A percentile compares a stretch with the other conserved stretches of the same genome.
phyloP scores from a whole-genome alignment of 441 rosid genomes.

The Corymbia citriodora region DNA sequence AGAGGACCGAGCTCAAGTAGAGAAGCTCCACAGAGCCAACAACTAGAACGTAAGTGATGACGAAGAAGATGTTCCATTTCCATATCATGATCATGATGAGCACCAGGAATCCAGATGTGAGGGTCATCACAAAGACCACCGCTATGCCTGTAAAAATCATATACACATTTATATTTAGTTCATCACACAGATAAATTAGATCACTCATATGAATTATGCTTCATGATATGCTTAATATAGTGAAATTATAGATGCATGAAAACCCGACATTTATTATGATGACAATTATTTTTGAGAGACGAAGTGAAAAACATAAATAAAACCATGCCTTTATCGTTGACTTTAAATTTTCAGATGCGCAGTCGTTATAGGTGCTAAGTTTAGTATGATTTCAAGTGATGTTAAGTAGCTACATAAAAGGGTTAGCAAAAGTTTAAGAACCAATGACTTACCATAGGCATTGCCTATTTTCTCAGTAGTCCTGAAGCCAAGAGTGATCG shows the following conservation, averaged over 20 bases:
- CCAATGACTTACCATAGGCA: conserved; percentile 37
- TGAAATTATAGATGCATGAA: background rate
- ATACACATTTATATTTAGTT: background rate
- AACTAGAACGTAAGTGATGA: conserved; percentile 22
- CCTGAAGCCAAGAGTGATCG: conserved; percentile 38
- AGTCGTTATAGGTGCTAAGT: background rate
- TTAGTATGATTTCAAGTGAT: background rate
- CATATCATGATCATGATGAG: conserved; percentile 56
- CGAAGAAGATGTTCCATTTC: conserved; percentile 35
- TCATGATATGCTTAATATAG: background rate
- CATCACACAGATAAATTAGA: background rate
- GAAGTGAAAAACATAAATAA: background rate
- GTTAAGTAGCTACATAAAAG: background rate
- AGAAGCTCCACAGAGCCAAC: conserved; percentile 32
- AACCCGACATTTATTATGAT: background rate
- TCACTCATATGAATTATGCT: background rate
- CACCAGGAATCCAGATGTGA: conserved; percentile 38
- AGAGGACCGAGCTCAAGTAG: conserved; percentile 46
- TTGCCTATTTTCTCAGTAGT: conserved; percentile 41
- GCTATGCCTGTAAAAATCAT: conserved; percentile 34
- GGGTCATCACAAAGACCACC: conserved; percentile 51
- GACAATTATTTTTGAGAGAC: background rate
- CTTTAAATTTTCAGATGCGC: background rate
- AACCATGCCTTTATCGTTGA: background rate
- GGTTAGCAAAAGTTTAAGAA: background rate